Evolutionary conservation across 257 asterid species (phyloP).

Genomic region (Marsdenia floribunda): DNA sequence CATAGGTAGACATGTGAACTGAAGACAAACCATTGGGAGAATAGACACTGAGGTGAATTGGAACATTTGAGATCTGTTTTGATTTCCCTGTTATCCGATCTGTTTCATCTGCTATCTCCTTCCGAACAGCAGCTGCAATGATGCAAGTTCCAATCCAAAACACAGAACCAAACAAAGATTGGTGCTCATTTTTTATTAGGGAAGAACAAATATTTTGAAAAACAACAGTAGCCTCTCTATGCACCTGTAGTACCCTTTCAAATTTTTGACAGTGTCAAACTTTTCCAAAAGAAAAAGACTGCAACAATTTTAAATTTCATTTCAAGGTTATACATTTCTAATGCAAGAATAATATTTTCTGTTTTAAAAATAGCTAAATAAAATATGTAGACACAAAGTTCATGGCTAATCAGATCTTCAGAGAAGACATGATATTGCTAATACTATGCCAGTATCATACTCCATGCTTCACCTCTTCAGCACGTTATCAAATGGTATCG

Average conservation of each 20-base stretch:
- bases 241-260: background rate
- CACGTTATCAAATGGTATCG: background rate
- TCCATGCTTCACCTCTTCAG: background rate
- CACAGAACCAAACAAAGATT: background rate
- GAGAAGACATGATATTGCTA: no score
- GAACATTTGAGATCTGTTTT: slow-evolving; percentile 84
- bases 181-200: background rate
- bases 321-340: background rate
- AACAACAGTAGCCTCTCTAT: background rate
- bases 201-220: background rate
- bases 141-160: slow-evolving; percentile 19
- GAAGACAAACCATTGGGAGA: slow-evolving; percentile 76
- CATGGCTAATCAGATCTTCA: background rate
- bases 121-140: slow-evolving; percentile 81
- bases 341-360: background rate
- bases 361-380: background rate
- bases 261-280: background rate
- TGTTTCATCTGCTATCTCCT: slow-evolving; percentile 92
- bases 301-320: background rate
- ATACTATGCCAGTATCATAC: background rate
- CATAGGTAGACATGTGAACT: slow-evolving; percentile 10
- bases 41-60: slow-evolving; percentile 93
- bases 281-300: background rate
- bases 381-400: background rate
- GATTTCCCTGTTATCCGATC: slow-evolving; percentile 88